Evolutionary conservation across 495 filamentous ascomycete genomes (phyloP).

Genomic region (Filosporella fistucella): DNA sequence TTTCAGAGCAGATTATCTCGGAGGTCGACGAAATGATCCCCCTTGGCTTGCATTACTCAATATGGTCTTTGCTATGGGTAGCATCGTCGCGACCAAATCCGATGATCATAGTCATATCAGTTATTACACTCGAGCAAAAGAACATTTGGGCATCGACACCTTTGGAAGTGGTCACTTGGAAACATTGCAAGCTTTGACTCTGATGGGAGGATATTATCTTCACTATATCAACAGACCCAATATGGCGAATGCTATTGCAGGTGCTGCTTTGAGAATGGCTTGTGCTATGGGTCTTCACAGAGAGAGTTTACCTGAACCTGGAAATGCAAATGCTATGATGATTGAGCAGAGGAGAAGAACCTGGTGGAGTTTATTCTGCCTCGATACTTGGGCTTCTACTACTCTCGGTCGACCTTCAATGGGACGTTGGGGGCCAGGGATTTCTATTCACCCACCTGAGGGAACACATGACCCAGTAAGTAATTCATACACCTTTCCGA

Average conservation of each 20-base stretch:
- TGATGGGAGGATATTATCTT: conserved; percentile 74
- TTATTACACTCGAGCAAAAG: conserved; percentile 68
- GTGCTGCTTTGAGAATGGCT: conserved; percentile 66
- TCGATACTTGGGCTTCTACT: conserved; percentile 75
- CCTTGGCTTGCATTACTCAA: conserved; percentile 76
- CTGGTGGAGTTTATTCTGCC: conserved; percentile 78
- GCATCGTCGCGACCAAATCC: conserved; percentile 63
- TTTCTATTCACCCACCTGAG: conserved; percentile 67
- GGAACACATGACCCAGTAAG: conserved; percentile 18
- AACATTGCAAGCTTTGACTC: conserved; percentile 62
- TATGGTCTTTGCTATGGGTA: conserved; percentile 77
- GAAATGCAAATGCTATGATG: conserved; percentile 43
- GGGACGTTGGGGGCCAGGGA: conserved; percentile 67
- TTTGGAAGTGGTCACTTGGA: conserved; percentile 69
- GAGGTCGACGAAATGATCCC: conserved; percentile 60
- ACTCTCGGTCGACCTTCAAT: conserved; percentile 75
- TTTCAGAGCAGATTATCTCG: conserved; percentile 68
- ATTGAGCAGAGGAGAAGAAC: conserved; percentile 64
- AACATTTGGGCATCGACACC: conserved; percentile 61
- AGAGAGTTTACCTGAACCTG: conserved; percentile 51
- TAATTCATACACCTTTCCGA: background rate
- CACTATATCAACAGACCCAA: conserved; percentile 79
- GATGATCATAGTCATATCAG: conserved; percentile 67
- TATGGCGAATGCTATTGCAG: conserved; percentile 63
- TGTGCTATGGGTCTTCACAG: conserved; percentile 70